Evolutionary conservation across 2,329 filamentous ascomycete genomes (phyloP), one percentile per base, ranked within the genome.

Genomic region (Helotiales sp.): DNA sequence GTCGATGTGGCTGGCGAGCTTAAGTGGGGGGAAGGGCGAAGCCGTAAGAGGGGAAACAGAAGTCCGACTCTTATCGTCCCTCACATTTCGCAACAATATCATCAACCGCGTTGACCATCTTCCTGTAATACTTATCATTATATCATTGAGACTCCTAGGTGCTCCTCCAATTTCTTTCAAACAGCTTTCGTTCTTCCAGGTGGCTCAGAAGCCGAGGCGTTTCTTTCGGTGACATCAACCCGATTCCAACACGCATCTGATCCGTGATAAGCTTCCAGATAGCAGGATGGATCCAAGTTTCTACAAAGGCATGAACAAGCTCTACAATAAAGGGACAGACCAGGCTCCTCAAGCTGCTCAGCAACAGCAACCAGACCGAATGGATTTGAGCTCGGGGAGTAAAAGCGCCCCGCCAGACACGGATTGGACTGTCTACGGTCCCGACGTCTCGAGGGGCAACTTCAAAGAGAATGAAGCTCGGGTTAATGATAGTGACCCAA

Each of bases 381-480:
- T 24, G 30, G 32, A 40, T 24, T 10, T 8, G 26, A 57, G 54
- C 30, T 57, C 54, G 30, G 30, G 32, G 20, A 37, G 11, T 20
- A 50, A 66, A 34, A 50, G 13, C 15, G 45, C 26, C 6, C 54
- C 43, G 22, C 49, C 57, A 28, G 55, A 66, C 43, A 55, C 59
- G 13, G 64, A 69, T 54, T 72, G 72, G 70, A 73, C 68, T 1
- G 70, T 71, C 20, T 68, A 69, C 47, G 69, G 67, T 22, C 59
- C 66, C 15, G 57, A 69, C 45, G 64, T 69, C 1, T 40, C 45
- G 6, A 47, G 68, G 50, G 71, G 71, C 6, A 67, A 66, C 43
- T 6, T 70, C 17, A n/a, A 57, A 63, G 17, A 61, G 13, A 26
- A 50, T 47, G 15, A 59, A 59, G 17, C 22, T 11, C n/a, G 45